These are phyloP conservation scores for Cordyceps cateniannulata DNA, from an alignment of 2,329 filamentous ascomycete species.

Conservation along the genomic window DNA sequence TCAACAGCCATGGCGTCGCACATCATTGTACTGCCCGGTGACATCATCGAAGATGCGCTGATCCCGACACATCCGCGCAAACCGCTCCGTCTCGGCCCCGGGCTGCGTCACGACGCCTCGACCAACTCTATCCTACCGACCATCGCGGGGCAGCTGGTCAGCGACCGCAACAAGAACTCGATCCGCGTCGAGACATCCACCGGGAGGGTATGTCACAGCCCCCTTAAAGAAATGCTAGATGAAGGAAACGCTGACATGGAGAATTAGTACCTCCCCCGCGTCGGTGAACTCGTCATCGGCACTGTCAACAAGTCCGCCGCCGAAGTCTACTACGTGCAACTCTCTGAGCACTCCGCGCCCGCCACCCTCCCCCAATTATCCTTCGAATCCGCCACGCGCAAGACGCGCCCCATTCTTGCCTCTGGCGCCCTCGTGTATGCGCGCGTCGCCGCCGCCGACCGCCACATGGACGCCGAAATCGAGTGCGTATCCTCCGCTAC, in stretches of 20 bases:
- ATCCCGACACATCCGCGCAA: constrained; percentile 64
- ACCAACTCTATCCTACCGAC: constrained; percentile 65
- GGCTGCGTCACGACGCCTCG: constrained; percentile 73
- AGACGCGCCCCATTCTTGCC: constrained; percentile 74
- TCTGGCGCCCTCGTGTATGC: constrained; percentile 81
- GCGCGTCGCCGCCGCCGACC: constrained; percentile 68
- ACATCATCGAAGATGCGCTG: constrained; percentile 57
- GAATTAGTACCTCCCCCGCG: constrained; percentile 70
- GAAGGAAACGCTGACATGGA: neutral
- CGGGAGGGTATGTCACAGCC: constrained; percentile 51
- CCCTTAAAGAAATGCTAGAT: neutral
- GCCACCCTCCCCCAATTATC: constrained; percentile 77
- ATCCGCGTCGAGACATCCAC: constrained; percentile 69
- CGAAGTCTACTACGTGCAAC: constrained; percentile 73
- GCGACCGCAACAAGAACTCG: constrained; percentile 66
- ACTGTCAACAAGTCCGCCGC: constrained; percentile 68
- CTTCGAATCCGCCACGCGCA: constrained; percentile 91
- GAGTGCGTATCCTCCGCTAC: constrained; percentile 83
- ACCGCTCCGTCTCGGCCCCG: constrained; percentile 75
- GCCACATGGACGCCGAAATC: constrained; percentile 82
- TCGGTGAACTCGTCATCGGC: constrained; percentile 84
- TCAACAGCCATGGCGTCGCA: constrained; percentile 45
- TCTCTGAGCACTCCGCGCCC: constrained; percentile 58
- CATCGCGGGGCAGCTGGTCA: constrained; percentile 59
- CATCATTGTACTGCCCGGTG: constrained; percentile 75